These are phyloP conservation scores for Glycyrrhiza uralensis DNA, from an alignment of 306 rosid species.

Conservation along the genomic window DNA sequence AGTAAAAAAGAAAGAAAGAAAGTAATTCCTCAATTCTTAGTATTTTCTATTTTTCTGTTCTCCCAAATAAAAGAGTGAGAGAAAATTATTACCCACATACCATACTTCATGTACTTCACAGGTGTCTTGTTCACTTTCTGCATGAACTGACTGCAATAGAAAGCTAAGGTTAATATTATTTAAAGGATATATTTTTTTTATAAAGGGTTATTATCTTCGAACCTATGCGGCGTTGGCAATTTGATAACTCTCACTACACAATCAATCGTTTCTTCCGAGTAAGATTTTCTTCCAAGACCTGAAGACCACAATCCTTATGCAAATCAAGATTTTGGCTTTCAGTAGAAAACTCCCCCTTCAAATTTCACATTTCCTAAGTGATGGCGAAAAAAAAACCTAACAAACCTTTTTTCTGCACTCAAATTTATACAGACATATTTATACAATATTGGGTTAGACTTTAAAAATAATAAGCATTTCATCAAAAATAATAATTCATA, in stretches of 20 bases:
- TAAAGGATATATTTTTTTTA: neutral
- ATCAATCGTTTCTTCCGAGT: neutral
- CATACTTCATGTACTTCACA: neutral
- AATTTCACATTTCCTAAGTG: conserved; percentile 2
- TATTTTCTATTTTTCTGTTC: neutral
- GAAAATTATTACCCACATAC: neutral
- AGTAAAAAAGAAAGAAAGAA: no score
- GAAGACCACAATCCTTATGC: neutral
- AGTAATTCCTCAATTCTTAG: neutral
- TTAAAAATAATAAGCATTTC: no score
- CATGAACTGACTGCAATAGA: no score
- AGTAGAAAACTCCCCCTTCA: neutral
- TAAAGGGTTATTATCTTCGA: no score
- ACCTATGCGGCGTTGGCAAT: neutral
- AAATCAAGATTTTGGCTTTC: conserved; percentile 18
- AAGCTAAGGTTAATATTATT: neutral
- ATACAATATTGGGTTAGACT: no score
- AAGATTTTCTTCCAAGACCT: conserved; percentile 1
- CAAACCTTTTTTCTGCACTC: neutral
- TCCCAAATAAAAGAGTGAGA: neutral
- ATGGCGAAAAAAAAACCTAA: neutral
- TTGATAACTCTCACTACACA: neutral
- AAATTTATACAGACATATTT: no score
- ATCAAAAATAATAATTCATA: no score
- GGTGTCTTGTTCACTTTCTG: neutral